These are phyloP conservation scores for Funneliformis caledonium DNA, from an alignment of 371 early-diverging fungal genomes.

Conservation along the genomic window DNA sequence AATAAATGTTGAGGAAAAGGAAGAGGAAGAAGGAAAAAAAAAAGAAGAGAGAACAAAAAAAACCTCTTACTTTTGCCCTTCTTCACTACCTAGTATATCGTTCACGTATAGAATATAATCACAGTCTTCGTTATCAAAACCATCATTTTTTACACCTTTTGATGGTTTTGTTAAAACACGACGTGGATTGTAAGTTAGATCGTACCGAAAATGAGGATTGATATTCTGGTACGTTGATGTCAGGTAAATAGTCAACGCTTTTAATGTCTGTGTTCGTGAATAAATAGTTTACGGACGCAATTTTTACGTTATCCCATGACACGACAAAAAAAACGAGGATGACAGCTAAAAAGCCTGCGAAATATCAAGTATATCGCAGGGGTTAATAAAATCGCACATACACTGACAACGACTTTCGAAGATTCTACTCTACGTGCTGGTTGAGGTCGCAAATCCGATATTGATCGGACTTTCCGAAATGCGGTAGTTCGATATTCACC, in stretches of 20 bases:
- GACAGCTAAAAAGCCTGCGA: constrained; percentile 10
- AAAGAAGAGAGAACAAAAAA: not conserved
- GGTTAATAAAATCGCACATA: constrained; percentile 14
- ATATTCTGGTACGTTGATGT: constrained; percentile 73
- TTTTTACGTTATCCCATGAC: not conserved
- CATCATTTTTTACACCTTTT: constrained; percentile 86
- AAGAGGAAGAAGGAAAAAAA: too few species aligned
- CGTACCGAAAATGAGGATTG: constrained; percentile 78
- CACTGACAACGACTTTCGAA: constrained; percentile 9
- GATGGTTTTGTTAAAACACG: constrained; percentile 93
- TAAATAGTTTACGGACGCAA: not conserved
- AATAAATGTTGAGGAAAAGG: not conserved
- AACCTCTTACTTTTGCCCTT: constrained; percentile 75
- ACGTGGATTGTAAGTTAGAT: constrained; percentile 75
- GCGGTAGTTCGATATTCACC: not conserved
- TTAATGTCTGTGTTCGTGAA: constrained; percentile 47
- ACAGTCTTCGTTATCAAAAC: constrained; percentile 89
- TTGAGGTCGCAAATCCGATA: constrained; percentile 34
- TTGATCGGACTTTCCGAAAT: constrained; percentile 35
- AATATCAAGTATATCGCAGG: constrained; percentile 15
- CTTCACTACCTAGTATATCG: constrained; percentile 85
- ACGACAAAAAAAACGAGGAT: constrained; percentile 9
- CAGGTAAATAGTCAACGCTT: constrained; percentile 64
- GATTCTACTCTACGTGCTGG: constrained; percentile 7
- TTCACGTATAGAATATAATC: constrained; percentile 96